Conservation (phyloP, 306 rosid species). For the Comarum palustre region DNA sequence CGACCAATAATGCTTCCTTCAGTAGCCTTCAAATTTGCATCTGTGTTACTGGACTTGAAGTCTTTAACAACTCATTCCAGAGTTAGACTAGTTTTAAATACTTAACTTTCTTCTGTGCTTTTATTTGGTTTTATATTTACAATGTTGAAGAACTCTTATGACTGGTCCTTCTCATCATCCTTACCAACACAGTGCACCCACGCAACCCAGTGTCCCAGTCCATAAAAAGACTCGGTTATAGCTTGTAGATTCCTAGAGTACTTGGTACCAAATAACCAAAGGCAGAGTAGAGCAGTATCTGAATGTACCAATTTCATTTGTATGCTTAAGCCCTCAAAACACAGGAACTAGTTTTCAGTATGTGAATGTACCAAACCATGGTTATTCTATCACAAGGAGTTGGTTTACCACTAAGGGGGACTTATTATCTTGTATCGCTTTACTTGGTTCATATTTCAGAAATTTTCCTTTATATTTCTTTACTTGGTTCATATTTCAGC, state of each 20-base stretch:
- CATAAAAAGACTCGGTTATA: not conserved
- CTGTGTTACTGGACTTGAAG: not conserved
- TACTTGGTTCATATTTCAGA: not conserved
- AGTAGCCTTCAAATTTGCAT: not conserved
- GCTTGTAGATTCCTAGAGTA: not conserved
- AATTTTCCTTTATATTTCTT: not conserved
- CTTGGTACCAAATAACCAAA: not conserved
- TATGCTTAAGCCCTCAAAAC: not conserved
- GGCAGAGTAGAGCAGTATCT: not conserved
- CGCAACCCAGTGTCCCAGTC: too few species aligned
- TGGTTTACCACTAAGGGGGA: too few species aligned
- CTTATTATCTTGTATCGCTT: too few species aligned
- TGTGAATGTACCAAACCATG: not conserved
- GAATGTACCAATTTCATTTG: too few species aligned
- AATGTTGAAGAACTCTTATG: not conserved
- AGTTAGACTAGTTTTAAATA: not conserved
- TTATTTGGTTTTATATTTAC: not conserved
- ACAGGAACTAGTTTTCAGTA: not conserved
- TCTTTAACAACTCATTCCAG: not conserved
- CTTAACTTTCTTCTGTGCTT: not conserved
- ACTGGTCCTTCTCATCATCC: not conserved
- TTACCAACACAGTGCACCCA: too few species aligned
- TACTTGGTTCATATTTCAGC: not conserved
- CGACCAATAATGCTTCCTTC: not conserved
- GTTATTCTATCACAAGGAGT: too few species aligned